Base-by-base conservation (phyloP, 2,329 filamentous ascomycete genomes). In the Pyricularia pennisetigena region DNA sequence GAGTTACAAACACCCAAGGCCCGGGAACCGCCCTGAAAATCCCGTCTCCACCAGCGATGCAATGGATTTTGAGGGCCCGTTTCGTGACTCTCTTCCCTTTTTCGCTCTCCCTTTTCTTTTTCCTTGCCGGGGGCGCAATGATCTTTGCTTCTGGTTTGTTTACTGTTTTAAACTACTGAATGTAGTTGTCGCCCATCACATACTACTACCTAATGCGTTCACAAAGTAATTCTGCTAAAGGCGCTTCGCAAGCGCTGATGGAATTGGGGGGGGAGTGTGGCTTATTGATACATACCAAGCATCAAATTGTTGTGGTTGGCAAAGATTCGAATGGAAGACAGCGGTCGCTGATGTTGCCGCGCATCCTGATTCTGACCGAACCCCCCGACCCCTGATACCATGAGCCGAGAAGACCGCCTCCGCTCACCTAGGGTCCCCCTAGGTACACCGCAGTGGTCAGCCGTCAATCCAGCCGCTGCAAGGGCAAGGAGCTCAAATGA, bases 71-170 rank as follows among this genome's bases (percentile, higher is more conserved):
- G 16, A 49, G 41, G 41, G 41, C 41, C 41, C 16, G 41, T 49
- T 49, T 49, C 68, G 28, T 32, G 24, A 61, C 32, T 26, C 57
- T 63, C 49, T 14, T 49, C 29, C 30, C 62, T 63, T 67, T 64
- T 24, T n/a, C 32, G 9, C 63, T 64, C 20, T 63, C 49, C 26
- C 64, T 67, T 32, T 67, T 67, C 64, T 20, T 64, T 20, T 63
- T 32, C 57, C 20, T 41, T 54, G 12, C 30, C 20, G 16, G 9
- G 29, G 29, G 20, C 1, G 2, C 32, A 35, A 35, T 35, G 2
- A 14, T 57, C 32, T 23, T 30, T 59, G 59, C 28, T 14, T 62
- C 28, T 62, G 20, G 3, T 62, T 62, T 49, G 41, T n/a, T n/a
- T 49, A 20, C 14, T 49, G 41, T 49, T 49, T n/a, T 49, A 49